These are phyloP conservation scores for Leccinum arenicola DNA, from an alignment of 768 basidiomycete genomes.

Conservation along the genomic window DNA sequence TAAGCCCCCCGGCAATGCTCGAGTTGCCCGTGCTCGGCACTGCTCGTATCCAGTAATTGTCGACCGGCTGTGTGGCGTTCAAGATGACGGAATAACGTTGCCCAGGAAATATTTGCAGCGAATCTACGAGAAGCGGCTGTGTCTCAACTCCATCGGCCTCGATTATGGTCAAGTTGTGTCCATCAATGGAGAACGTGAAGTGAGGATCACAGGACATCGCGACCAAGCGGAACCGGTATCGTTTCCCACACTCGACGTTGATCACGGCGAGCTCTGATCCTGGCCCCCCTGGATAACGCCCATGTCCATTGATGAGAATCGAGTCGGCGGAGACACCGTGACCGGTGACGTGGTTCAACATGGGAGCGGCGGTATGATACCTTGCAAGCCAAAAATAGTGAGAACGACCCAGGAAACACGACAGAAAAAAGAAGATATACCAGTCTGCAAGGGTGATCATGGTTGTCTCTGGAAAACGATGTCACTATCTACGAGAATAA, in stretches of 20 bases:
- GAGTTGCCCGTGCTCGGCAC: not conserved
- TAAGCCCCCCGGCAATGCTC: not conserved
- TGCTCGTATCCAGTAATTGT: constrained; percentile 57
- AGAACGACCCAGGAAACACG: not conserved
- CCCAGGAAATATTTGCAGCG: not conserved
- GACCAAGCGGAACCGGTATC: constrained; percentile 49
- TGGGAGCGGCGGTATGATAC: not conserved
- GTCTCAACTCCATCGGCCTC: constrained; percentile 44
- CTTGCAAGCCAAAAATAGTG: not conserved
- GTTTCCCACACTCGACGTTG: constrained; percentile 33
- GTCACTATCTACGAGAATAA: not conserved
- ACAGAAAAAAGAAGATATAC: not conserved
- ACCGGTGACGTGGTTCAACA: not conserved
- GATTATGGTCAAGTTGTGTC: constrained; percentile 37
- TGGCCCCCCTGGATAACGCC: constrained; percentile 35
- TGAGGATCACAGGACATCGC: constrained; percentile 44
- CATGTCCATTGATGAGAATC: constrained; percentile 33
- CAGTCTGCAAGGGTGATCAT: constrained; percentile 18
- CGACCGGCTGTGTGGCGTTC: constrained; percentile 34
- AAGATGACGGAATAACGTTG: not conserved
- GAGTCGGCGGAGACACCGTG: constrained; percentile 14
- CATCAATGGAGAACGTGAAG: constrained; percentile 45
- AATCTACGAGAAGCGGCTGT: not conserved
- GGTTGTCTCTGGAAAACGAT: constrained; percentile 18
- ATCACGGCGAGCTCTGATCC: constrained; percentile 36